phyloP scores from a whole-genome alignment of 1,139 yeast genomes.

The Suzukiozyma palmioleophila region DNA sequence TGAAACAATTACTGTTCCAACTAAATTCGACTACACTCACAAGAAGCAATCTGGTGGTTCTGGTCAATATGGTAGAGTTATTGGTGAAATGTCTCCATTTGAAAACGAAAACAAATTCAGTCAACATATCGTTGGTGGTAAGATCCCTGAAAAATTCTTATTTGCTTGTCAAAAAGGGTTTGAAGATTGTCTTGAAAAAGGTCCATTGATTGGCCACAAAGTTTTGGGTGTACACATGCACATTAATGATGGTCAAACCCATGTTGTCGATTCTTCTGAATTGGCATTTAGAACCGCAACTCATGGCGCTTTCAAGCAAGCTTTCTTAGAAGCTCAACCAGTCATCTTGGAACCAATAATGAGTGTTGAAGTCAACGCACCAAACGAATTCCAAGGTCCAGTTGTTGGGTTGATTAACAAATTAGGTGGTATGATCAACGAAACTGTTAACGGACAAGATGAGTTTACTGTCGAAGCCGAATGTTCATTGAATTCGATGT shows the following conservation, averaged over 20 bases:
- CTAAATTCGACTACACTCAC: slow-evolving; percentile 90
- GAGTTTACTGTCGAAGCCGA: slow-evolving; percentile 93
- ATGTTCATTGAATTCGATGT: slow-evolving; percentile 91
- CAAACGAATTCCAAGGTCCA: slow-evolving; percentile 92
- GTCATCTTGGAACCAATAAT: slow-evolving; percentile 93
- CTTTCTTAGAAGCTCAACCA: slow-evolving; percentile 79
- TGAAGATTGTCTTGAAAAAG: slow-evolving; percentile 92
- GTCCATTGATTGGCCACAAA: slow-evolving; percentile 92
- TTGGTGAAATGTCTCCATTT: slow-evolving; percentile 72
- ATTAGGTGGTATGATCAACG: slow-evolving; percentile 86
- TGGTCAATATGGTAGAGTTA: slow-evolving; percentile 97
- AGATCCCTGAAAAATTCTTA: slow-evolving; percentile 90
- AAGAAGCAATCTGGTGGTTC: slow-evolving; percentile 99
- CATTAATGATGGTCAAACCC: slow-evolving; percentile 95
- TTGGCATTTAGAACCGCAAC: slow-evolving; percentile 93
- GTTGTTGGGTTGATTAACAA: slow-evolving; percentile 91
- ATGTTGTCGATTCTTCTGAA: slow-evolving; percentile 95
- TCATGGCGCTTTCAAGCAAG: slow-evolving; percentile 86
- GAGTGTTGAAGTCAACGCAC: slow-evolving; percentile 91
- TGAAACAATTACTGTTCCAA: slow-evolving; percentile 74
- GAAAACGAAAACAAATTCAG: slow-evolving; percentile 70
- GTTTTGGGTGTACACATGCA: slow-evolving; percentile 93
- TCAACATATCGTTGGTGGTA: slow-evolving; percentile 93
- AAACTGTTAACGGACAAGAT: slow-evolving; percentile 90
- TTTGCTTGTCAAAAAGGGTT: slow-evolving; percentile 95